These are phyloP conservation scores for Ulvella scutata DNA, from an alignment of 139 green algal genomes.

Conservation along the genomic window DNA sequence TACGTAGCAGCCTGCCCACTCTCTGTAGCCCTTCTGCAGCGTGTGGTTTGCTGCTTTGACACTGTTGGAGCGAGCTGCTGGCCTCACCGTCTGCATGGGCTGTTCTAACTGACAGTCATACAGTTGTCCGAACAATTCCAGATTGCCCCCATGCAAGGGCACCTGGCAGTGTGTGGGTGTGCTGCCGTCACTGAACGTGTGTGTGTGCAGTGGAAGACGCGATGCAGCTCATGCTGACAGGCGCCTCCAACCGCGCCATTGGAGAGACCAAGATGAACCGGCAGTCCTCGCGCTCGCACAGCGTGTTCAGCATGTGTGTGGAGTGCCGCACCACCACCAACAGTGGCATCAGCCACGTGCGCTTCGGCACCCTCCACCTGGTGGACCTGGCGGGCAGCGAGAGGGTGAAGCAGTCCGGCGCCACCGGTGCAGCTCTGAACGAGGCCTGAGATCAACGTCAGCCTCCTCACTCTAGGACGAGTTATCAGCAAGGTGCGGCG, in stretches of 20 bases:
- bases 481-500: slow-evolving; percentile 23
- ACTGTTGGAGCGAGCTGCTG: too few relatives aligned
- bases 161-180: too few relatives aligned
- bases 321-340: slow-evolving; percentile 13
- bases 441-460: slow-evolving; percentile 52
- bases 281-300: slow-evolving; percentile 19
- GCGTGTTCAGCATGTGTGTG: slow-evolving; percentile 17
- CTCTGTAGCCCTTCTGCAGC: too few relatives aligned
- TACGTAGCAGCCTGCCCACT: too few relatives aligned
- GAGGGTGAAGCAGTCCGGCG: slow-evolving; percentile 18
- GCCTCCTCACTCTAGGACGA: slow-evolving; percentile 25
- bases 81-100: too few relatives aligned
- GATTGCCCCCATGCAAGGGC: too few relatives aligned
- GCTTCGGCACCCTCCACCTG: slow-evolving; percentile 14
- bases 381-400: slow-evolving; percentile 53
- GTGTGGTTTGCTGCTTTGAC: too few relatives aligned
- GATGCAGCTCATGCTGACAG: slow-evolving; percentile 12
- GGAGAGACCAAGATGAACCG: slow-evolving; percentile 18
- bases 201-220: slow-evolving; percentile 14
- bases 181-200: too few relatives aligned
- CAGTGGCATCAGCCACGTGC: slow-evolving; percentile 10
- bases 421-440: slow-evolving; percentile 13
- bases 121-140: too few relatives aligned
- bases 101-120: too few relatives aligned
- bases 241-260: slow-evolving; percentile 8